Evolutionary conservation across 2,329 filamentous ascomycete species (phyloP), one percentile per base, ranked within the genome.

Genomic region (Clonostachys solani): DNA sequence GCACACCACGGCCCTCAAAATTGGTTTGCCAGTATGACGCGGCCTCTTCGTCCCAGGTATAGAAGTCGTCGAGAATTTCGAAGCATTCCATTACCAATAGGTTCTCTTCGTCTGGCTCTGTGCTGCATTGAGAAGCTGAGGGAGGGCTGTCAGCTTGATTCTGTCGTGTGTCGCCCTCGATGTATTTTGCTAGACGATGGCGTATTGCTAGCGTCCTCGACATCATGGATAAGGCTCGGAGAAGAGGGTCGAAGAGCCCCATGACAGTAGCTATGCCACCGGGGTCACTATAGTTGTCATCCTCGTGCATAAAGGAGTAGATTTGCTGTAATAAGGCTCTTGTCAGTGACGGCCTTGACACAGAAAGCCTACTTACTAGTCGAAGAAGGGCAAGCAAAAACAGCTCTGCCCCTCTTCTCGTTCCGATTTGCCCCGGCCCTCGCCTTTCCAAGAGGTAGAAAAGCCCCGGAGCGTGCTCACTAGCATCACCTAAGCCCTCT

Each of bases 371-470:
- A 58, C 60, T 50, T 49, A 65, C 63, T 47, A 65, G 48, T 5
- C 60, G 50, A 2, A 65, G 47, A 6, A 63, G 53, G 12, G 60
- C 53, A 12, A 65, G 47, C 3, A 65, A 44, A 19, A 64, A 61
- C 3, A 65, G 50, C 42, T 65, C 61, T 0, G 58, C 53, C 10
- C 63, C 63, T 37, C 51, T 47, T 15, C 50, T 56, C 5, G 63
- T 63, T 4, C 49, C 56, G 42, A 65, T 55, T 43, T 65, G 63
- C 36, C 56, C 56, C 1, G 54, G 52, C 1, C 63, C 63, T 50
- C 63, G 48, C 44, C 53, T 60, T 43, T 64, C 63, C 7, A 65
- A 17, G 1, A 65, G 55, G 19, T 64, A 65, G 33, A 62, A 65
- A 1, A 65, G 51, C 2, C 63, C 63, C 1, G 62, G 47, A 2